Percentiles rank a stretch among this genome's conserved stretches.
Conservation (phyloP, 495 filamentous ascomycete genomes). For the Lasiosphaeria ovina region DNA sequence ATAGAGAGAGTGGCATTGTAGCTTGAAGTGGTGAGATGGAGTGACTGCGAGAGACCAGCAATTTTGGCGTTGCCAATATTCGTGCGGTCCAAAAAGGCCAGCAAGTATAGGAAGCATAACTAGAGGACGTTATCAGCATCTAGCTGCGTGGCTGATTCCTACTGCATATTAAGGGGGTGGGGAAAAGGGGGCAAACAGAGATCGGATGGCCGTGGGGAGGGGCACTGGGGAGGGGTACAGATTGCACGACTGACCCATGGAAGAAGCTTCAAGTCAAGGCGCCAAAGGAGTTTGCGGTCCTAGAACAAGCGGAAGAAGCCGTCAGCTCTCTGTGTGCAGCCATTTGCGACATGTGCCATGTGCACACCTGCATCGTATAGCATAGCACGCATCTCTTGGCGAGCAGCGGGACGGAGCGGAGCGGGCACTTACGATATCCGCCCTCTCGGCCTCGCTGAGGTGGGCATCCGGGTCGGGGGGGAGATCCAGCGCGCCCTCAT, state of each 20-base stretch:
- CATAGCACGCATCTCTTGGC: background rate
- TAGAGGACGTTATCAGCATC: slow-evolving; percentile 18
- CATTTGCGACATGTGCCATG: too few species aligned
- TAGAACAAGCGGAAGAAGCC: slow-evolving; percentile 22
- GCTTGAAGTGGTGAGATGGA: slow-evolving; percentile 53
- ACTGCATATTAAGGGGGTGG: too few species aligned
- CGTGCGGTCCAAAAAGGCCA: slow-evolving; percentile 79
- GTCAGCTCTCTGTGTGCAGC: slow-evolving; percentile 7
- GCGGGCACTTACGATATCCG: slow-evolving; percentile 55
- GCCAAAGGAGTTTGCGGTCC: slow-evolving; percentile 68
- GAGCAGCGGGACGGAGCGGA: background rate
- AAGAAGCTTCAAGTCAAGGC: slow-evolving; percentile 67
- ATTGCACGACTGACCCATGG: slow-evolving; percentile 57
- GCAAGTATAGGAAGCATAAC: slow-evolving; percentile 80
- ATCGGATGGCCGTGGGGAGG: too few species aligned
- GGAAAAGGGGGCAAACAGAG: too few species aligned
- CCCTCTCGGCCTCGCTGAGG: slow-evolving; percentile 64
- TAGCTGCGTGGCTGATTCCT: too few species aligned
- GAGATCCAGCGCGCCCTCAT: slow-evolving; percentile 23
- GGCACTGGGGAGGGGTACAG: too few species aligned
- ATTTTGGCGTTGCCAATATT: slow-evolving; percentile 91
- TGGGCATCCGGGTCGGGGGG: slow-evolving; percentile 64
- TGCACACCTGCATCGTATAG: background rate
- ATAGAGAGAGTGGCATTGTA: slow-evolving; percentile 80
- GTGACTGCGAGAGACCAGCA: slow-evolving; percentile 62